Evolutionary conservation across 805 yeast genomes (phyloP), one percentile per base, ranked within the genome.

Genomic region (Suhomyces pyralidae): DNA sequence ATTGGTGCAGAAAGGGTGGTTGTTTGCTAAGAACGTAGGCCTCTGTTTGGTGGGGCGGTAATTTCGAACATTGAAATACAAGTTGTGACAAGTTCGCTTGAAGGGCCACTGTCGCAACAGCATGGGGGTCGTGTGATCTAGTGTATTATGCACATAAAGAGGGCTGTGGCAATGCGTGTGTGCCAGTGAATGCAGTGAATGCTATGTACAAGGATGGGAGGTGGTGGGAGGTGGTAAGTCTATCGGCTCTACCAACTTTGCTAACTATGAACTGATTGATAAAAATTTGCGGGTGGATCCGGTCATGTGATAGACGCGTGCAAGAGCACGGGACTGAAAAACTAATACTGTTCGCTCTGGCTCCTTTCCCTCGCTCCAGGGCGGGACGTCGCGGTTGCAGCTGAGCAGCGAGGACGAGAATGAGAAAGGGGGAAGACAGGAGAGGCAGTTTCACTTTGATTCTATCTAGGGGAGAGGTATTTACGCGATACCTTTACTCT

Each of bases 1-100:
- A 45, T 60, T 61, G 19, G 65, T 57, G 19, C 59, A 60, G 46
- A 61, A 61, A 40, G 65, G 59, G 26, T 61, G 65, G 24, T 51
- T 55, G 5, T 51, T 28, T 30, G 61, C 51, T 15, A 45, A 46
- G 42, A 61, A 60, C 9, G 51, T 10, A 14, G 58, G 58, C 40
- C 58, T 25, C 17, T 43, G 30, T 25, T 36, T 15, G 14, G 53
- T 40, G 7, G 52, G 51, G 43, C 51, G 42, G 52, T 51, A 55
- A 58, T 42, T 51, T 5, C 49, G 49, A 34, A 46, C 12, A 28
- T 34, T 46, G 43, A 34, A 30, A 17, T 20, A 22, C 32, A 46
- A 22, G 15, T 58, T 56, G 42, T 47, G 53, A 46, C 60, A 59
- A 28, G 60, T 59, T 46, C 53, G 57, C 20, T 46, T 47, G 34